Evolutionary conservation across 1,284 basidiomycete species (phyloP).

Genomic region (Mrakiaceae sp.): DNA sequence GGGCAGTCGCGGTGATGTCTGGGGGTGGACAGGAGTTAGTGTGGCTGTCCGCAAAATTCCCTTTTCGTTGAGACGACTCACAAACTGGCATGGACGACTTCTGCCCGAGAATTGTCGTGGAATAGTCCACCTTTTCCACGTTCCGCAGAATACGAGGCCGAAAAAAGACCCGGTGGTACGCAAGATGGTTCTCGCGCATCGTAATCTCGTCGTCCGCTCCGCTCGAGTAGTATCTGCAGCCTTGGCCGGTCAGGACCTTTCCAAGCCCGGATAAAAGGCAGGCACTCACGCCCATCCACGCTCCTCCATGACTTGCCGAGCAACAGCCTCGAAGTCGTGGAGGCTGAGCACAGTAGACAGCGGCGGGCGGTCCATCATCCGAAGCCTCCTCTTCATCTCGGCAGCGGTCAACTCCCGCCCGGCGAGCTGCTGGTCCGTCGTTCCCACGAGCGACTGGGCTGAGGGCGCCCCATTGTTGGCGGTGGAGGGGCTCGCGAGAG

Average conservation of each 20-base stretch:
- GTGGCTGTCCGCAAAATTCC: neutral
- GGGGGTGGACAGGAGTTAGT: neutral
- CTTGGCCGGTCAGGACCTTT: neutral
- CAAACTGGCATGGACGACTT: constrained; percentile 68
- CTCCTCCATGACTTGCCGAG: constrained; percentile 56
- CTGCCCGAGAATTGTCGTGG: constrained; percentile 64
- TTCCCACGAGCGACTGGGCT: neutral
- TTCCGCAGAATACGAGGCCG: constrained; percentile 75
- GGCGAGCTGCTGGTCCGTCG: constrained; percentile 15
- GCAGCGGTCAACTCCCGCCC: constrained; percentile 13
- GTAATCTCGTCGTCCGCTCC: constrained; percentile 84
- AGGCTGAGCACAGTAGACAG: constrained; percentile 19
- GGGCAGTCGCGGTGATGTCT: constrained; percentile 55
- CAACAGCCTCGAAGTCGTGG: constrained; percentile 75
- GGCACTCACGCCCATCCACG: constrained; percentile 71
- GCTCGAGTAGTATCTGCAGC: constrained; percentile 21
- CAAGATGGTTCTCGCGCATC: constrained; percentile 72
- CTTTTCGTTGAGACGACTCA: neutral
- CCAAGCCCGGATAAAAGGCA: constrained; percentile 29
- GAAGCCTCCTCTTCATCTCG: no score
- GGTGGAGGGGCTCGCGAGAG: neutral
- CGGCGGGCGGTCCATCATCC: constrained; percentile 10
- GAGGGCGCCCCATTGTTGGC: neutral
- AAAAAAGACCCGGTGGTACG: constrained; percentile 88
- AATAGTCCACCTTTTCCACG: constrained; percentile 70